Evolutionary conservation across 805 yeast genomes (phyloP).

Genomic region (Teunomyces kruisii): DNA sequence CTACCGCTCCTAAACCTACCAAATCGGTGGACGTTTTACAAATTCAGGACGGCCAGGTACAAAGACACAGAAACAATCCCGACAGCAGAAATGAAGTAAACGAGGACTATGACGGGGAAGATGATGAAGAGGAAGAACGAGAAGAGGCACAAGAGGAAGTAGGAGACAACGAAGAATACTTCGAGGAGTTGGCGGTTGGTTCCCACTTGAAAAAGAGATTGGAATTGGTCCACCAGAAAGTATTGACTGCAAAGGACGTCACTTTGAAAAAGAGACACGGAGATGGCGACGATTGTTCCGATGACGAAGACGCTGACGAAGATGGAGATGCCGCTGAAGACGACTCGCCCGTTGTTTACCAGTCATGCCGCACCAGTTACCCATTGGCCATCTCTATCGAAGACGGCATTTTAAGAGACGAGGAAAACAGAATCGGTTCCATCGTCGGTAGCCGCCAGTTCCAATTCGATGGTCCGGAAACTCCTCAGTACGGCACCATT

Average conservation of each 20-base stretch:
- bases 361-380: constrained; percentile 21
- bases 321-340: background rate
- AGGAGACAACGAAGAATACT: constrained; percentile 4
- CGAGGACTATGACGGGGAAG: background rate
- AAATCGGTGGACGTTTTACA: constrained; percentile 22
- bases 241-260: background rate
- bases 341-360: background rate
- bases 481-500: constrained; percentile 38
- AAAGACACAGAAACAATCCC: constrained; percentile 9
- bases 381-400: constrained; percentile 29
- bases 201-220: background rate
- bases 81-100: too few species aligned
- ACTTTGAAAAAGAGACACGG: background rate
- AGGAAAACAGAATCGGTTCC: constrained; percentile 33
- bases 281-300: constrained; percentile 6
- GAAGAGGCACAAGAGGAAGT: constrained; percentile 2
- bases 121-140: constrained; percentile 3
- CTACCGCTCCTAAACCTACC: constrained; percentile 24
- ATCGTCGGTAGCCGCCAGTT: constrained; percentile 39
- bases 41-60: constrained; percentile 31
- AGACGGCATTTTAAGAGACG: constrained; percentile 31
- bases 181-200: background rate
- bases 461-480: constrained; percentile 40
- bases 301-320: constrained; percentile 3
- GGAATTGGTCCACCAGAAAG: background rate